Base-by-base conservation (phyloP, 2,329 filamentous ascomycete genomes). In the Ceratocystiopsis minuta region DNA sequence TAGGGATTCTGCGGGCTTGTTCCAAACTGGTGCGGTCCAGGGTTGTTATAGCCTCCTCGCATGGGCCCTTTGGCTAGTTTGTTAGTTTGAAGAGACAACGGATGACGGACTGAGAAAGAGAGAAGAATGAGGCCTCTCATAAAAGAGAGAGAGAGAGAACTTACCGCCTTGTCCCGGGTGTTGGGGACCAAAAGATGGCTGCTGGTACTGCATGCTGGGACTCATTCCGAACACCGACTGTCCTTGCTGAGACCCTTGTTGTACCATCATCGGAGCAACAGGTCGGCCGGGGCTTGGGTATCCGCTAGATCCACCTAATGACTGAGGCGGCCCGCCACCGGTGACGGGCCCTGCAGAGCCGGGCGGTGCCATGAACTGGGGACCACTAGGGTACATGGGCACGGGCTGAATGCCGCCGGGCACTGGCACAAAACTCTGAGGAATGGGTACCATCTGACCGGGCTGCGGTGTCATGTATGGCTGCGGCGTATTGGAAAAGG, bases 191-290 rank as follows among this genome's bases (percentile, higher is more conserved):
- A 80, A 86, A 41, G 75, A 73, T 34, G 80, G 80, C 55, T 85
- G 81, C 53, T 77, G 80, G 54, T 80, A 83, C 54, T 79, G 79
- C 59, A 78, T 70, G 41, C 68, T 77, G 36, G 79, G 79, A 52
- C 78, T 81, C 78, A 87, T 83, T 48, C 72, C 80, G 65, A 72
- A 87, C 62, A 66, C 74, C 53, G 64, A 75, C 55, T 92, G 85
- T 35, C 87, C 86, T 57, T 93, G 87, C 54, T 95, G 88, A 24
- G 87, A 95, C 43, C 84, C 84, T 61, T 94, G 85, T 50, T 87
- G 87, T 53, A 79, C 82, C 88, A 96, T 96, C 78, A 92, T 85
- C 2, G 84, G 79, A 13, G 90, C 57, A 24, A 46, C 46, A 2
- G 78, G 77, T 38, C 86, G 75, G 43, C 84, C 78, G 1, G 88